A percentile compares a stretch with the other conserved stretches of the same genome.
These are phyloP conservation scores for Pseudisothecium myosuroides DNA, from an alignment of 225 moss, liverwort and hornwort species.

Conservation along the genomic window DNA sequence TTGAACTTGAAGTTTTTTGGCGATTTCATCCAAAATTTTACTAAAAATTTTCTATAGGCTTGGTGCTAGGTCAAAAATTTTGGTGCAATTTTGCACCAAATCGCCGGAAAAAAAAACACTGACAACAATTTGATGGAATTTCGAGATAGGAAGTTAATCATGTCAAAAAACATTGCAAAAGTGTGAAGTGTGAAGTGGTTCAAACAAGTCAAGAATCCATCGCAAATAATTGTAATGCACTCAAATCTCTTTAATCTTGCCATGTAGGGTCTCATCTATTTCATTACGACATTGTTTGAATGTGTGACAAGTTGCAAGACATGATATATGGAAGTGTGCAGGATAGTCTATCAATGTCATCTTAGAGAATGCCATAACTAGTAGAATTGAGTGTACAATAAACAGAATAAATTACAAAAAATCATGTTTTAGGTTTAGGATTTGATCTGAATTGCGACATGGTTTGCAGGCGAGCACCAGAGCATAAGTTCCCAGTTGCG, in stretches of 20 bases:
- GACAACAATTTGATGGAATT: not conserved
- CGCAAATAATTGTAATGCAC: not conserved
- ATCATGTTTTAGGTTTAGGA: too few relatives aligned
- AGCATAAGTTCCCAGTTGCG: constrained; percentile 39
- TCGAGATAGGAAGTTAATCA: not conserved
- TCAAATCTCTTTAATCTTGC: not conserved
- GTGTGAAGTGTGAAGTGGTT: not conserved
- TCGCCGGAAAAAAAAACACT: too few relatives aligned
- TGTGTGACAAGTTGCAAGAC: not conserved
- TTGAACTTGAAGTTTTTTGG: too few relatives aligned
- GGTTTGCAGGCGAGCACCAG: constrained; percentile 38
- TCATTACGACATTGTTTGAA: not conserved
- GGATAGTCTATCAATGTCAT: not conserved
- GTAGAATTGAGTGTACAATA: not conserved
- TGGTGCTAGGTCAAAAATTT: too few relatives aligned
- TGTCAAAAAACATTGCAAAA: not conserved
- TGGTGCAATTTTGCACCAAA: too few relatives aligned
- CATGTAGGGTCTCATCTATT: not conserved
- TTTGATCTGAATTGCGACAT: not conserved
- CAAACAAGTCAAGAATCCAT: not conserved
- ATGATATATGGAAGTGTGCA: not conserved
- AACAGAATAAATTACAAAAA: not conserved
- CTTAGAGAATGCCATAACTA: not conserved
- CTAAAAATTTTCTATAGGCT: too few relatives aligned
- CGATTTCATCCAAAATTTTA: too few relatives aligned